These are phyloP conservation scores for Pisolithus marmoratus DNA, from an alignment of 768 basidiomycete species.

Conservation along the genomic window DNA sequence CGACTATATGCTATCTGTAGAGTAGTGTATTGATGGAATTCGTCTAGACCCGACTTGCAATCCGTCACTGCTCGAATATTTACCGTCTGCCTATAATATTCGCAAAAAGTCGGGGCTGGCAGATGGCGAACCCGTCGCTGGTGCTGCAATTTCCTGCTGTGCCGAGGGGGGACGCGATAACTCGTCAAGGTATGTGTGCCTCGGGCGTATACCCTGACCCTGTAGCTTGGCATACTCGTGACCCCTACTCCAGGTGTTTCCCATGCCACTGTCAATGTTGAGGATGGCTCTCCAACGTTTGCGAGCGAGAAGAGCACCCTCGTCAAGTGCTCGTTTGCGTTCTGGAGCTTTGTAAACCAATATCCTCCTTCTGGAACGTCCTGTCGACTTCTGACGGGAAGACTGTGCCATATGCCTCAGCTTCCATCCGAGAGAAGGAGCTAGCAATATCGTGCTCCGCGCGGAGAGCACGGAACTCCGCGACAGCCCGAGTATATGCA, in stretches of 20 bases:
- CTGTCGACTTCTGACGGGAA: conserved; percentile 62
- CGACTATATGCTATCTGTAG: conserved; percentile 10
- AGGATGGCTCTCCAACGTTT: conserved; percentile 77
- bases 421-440: conserved; percentile 74
- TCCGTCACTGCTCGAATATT: background rate
- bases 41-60: background rate
- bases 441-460: conserved; percentile 78
- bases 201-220: conserved; percentile 63
- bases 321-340: conserved; percentile 48
- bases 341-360: conserved; percentile 56
- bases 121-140: conserved; percentile 6
- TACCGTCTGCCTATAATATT: background rate
- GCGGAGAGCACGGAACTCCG: conserved; percentile 85
- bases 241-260: conserved; percentile 63
- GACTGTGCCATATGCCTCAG: conserved; percentile 63
- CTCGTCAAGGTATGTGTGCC: conserved; percentile 54
- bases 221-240: conserved; percentile 67
- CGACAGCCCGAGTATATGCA: conserved; percentile 75
- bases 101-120: conserved; percentile 9
- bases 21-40: conserved; percentile 6
- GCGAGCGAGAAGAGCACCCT: conserved; percentile 55
- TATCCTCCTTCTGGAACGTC: conserved; percentile 57
- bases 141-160: conserved; percentile 18
- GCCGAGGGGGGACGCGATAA: conserved; percentile 8
- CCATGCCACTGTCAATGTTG: conserved; percentile 34